Evolutionary conservation across 768 basidiomycete species (phyloP), one percentile per base, ranked within the genome.

Genomic region (Mycena crocata): DNA sequence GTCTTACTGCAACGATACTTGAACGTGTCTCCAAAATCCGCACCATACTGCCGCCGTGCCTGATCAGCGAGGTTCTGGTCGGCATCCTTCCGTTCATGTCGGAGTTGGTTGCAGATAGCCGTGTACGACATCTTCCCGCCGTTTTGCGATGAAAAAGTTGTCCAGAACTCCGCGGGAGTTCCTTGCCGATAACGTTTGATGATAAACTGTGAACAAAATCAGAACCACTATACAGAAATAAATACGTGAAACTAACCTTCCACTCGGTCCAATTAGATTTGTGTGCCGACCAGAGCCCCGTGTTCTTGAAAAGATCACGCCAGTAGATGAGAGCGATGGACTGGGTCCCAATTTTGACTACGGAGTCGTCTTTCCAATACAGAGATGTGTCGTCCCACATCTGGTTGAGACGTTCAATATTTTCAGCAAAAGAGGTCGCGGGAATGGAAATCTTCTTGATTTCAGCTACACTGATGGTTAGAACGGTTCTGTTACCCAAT

Each of bases 311-410:
- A 15, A 64, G n/a, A 0, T 56, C 26, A 5, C 46, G 62, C 62
- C 54, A 64, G 55, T 64, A 40, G 3, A 48, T 32, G 35, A 64
- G 55, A 1, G 62, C 54, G 14, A 57, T 57, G 8, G 67, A 54
- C 8, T 52, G 57, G 5, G 51, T 71, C 21, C 40, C 44, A 39
- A 77, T 74, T 3, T 14, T 28, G 19, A 77, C 54, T 6, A 60
- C 52, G 0, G 76, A 75, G 4, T 50, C n/a, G 1, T 54, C 35
- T 19, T 57, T 32, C 76, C 76, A 77, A 28, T 73, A 49, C 1
- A 23, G 10, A 5, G 68, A 66, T 19, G 34, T 63, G 65, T 77
- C 71, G 28, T 77, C 76, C 76, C 76, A 77, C 71, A 75, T 73
- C 3, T 35, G 50, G 45, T 77, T 73, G 7, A 77, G 68, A 0